Evolutionary conservation across 176 grass and related monocot species (phyloP).

Genomic region (Oryza officinalis): DNA sequence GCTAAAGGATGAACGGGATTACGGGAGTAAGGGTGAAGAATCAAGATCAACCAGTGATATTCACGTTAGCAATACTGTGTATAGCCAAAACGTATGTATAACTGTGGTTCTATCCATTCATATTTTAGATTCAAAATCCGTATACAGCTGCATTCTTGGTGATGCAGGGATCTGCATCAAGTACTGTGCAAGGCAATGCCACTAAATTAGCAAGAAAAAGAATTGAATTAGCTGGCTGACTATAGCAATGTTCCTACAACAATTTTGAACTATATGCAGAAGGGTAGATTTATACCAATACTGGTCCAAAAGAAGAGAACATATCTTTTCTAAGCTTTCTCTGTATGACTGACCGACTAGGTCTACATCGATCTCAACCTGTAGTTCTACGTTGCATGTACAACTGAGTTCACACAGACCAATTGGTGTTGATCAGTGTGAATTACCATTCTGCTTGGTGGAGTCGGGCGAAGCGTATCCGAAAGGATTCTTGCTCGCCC

Average conservation of each 20-base stretch:
- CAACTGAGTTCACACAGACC: conserved; percentile 38
- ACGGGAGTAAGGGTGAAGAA: too few relatives aligned
- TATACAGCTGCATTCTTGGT: conserved; percentile 23
- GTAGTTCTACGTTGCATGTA: conserved; percentile 49
- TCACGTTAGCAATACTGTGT: too few relatives aligned
- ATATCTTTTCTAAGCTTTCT: conserved; percentile 44
- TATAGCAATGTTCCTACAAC: conserved; percentile 28
- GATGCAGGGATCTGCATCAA: conserved; percentile 21
- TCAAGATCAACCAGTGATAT: too few relatives aligned
- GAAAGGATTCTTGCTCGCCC: conserved; percentile 87
- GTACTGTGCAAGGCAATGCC: conserved; percentile 1
- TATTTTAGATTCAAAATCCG: conserved; percentile 15
- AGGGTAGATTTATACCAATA: conserved; percentile 24
- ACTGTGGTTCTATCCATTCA: conserved; percentile 14
- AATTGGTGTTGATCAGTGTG: conserved; percentile 29
- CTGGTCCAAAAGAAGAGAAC: conserved; percentile 23
- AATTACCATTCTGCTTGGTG: conserved; percentile 54
- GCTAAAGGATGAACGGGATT: too few relatives aligned
- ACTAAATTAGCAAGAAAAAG: conserved; percentile 42
- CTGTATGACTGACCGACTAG: conserved; percentile 45
- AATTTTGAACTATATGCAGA: conserved; percentile 45
- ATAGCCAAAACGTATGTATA: background rate
- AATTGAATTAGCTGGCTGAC: conserved; percentile 42
- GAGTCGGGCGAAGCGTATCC: conserved; percentile 64
- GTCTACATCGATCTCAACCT: conserved; percentile 42